A percentile compares a stretch with the other conserved stretches of the same genome.
Evolutionary conservation across 1,139 yeast species (phyloP).

Genomic region (Saccharomyces hybrid): DNA sequence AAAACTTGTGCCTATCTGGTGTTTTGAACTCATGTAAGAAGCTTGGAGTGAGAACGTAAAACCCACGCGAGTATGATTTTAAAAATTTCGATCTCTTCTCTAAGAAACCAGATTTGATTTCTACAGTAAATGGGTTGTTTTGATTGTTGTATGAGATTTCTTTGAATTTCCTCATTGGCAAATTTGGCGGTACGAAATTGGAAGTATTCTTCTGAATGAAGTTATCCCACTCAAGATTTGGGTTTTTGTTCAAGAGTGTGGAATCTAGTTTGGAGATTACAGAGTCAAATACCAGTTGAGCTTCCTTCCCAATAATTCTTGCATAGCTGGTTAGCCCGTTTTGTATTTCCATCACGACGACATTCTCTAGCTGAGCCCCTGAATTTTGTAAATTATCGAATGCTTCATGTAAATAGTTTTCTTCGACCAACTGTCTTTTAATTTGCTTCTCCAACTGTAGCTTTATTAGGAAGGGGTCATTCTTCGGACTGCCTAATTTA

Average conservation of each 20-base stretch:
- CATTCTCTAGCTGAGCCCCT: conserved; percentile 82
- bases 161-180: conserved; percentile 59
- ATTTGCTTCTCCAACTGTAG: conserved; percentile 67
- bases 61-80: conserved; percentile 82
- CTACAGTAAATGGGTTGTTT: conserved; percentile 60
- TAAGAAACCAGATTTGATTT: conserved; percentile 70
- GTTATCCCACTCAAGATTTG: conserved; percentile 83
- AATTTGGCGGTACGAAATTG: conserved; percentile 67
- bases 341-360: conserved; percentile 80
- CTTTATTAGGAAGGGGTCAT: conserved; percentile 80
- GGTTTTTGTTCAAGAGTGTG: conserved; percentile 72
- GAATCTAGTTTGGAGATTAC: conserved; percentile 59
- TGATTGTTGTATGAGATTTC: conserved; percentile 62
- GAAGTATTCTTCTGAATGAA: conserved; percentile 60
- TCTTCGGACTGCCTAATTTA: conserved; percentile 29
- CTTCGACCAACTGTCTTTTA: conserved; percentile 70
- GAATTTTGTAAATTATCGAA: conserved; percentile 78
- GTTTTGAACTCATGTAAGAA: conserved; percentile 88
- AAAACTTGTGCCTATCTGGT: conserved; percentile 72
- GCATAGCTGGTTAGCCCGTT: conserved; percentile 70
- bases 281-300: conserved; percentile 56
- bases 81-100: conserved; percentile 88
- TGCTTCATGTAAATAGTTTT: conserved; percentile 81
- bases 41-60: conserved; percentile 85
- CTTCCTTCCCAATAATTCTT: conserved; percentile 57